Evolutionary conservation across 2,329 filamentous ascomycete genomes (phyloP).

Genomic region (Alternaria sp.): DNA sequence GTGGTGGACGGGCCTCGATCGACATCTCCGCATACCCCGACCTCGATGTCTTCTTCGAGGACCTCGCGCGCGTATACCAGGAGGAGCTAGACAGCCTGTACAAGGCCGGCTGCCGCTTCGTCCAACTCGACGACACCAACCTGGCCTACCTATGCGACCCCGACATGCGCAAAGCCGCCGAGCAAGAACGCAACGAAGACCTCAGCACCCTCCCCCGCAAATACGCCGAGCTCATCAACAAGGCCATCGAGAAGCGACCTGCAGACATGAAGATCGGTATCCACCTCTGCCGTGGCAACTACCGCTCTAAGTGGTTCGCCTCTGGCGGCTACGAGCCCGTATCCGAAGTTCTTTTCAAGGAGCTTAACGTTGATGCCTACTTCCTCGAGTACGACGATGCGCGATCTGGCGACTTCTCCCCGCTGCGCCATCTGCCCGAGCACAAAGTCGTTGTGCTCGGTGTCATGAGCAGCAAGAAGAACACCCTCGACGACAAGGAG

Average conservation of each 20-base stretch:
- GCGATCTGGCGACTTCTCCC: conserved; percentile 62
- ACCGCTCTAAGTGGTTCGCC: conserved; percentile 64
- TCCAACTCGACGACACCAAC: conserved; percentile 66
- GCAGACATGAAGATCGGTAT: conserved; percentile 63
- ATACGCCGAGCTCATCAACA: conserved; percentile 63
- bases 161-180: conserved; percentile 61
- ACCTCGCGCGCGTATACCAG: conserved; percentile 62
- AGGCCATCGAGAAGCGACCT: conserved; percentile 59
- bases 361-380: conserved; percentile 64
- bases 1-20: conserved; percentile 61
- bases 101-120: conserved; percentile 61
- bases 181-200: conserved; percentile 57
- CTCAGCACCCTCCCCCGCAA: conserved; percentile 57
- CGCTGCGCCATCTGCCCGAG: conserved; percentile 60
- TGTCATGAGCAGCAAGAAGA: conserved; percentile 63
- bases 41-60: conserved; percentile 62
- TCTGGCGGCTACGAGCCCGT: conserved; percentile 65
- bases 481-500: conserved; percentile 60
- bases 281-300: conserved; percentile 65
- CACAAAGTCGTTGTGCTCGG: conserved; percentile 64
- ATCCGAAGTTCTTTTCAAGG: conserved; percentile 63
- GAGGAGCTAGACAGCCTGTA: conserved; percentile 62
- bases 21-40: conserved; percentile 60
- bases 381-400: conserved; percentile 67
- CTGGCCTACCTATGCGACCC: conserved; percentile 65